phyloP scores from a whole-genome alignment of 139 green algal genomes.

The Coelastrella sp. region DNA sequence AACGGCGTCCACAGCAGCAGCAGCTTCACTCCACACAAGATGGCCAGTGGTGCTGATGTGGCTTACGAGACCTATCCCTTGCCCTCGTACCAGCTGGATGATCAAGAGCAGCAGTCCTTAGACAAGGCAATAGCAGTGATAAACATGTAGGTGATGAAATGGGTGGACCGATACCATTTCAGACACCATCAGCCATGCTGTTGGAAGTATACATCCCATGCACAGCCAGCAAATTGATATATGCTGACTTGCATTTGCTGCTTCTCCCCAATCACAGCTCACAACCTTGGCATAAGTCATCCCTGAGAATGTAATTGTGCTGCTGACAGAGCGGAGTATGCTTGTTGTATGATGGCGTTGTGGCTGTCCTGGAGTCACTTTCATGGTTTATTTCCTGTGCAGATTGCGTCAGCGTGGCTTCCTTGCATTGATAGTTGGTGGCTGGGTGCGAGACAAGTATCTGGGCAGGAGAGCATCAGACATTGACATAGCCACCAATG shows the following conservation, averaged over 20 bases:
- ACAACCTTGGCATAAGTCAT: too few species aligned
- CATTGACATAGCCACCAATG: conserved; percentile 93
- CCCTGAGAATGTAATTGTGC: too few species aligned
- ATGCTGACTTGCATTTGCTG: too few species aligned
- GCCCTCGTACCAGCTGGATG: not conserved
- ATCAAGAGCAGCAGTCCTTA: conserved; percentile 21
- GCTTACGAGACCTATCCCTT: not conserved
- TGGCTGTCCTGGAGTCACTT: too few species aligned
- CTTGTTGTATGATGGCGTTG: too few species aligned
- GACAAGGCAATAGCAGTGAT: conserved; percentile 37
- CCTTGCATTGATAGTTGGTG: conserved; percentile 76
- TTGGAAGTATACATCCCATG: too few species aligned
- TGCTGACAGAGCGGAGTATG: too few species aligned
- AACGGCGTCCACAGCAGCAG: not conserved
- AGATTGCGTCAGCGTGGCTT: conserved; percentile 49
- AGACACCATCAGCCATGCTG: too few species aligned
- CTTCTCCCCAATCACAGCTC: too few species aligned
- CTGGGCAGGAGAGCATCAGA: conserved; percentile 81
- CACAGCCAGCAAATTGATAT: too few species aligned
- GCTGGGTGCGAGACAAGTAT: conserved; percentile 97
- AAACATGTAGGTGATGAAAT: not conserved
- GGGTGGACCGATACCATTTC: too few species aligned
- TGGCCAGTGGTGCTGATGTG: conserved; percentile 15
- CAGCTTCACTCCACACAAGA: not conserved
- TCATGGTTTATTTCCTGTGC: not conserved